phyloP scores from a whole-genome alignment of 1,284 basidiomycete species.

The Ceratobasidium sp. region DNA sequence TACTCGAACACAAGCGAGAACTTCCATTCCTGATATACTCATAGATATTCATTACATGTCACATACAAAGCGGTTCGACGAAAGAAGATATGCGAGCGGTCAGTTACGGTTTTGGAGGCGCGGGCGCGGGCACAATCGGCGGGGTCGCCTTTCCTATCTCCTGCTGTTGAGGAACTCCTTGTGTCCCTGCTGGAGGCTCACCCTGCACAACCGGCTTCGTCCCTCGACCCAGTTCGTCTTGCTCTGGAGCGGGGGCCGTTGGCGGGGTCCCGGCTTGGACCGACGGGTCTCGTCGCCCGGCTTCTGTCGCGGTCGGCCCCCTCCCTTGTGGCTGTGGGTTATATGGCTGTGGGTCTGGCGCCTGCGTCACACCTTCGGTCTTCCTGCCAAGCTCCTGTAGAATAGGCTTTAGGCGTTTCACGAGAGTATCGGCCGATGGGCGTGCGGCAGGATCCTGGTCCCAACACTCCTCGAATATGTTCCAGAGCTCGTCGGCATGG shows the following conservation, averaged over 20 bases:
- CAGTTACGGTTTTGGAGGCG: neutral
- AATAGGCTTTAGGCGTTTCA: neutral
- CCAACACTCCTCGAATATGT: constrained; percentile 37
- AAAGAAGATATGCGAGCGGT: too few relatives aligned
- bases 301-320: neutral
- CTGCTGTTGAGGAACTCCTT: neutral
- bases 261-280: neutral
- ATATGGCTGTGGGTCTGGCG: neutral
- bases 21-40: too few relatives aligned
- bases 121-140: neutral
- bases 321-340: too few relatives aligned
- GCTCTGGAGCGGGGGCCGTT: neutral
- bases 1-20: too few relatives aligned
- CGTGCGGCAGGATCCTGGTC: constrained; percentile 3
- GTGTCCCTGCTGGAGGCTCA: neutral
- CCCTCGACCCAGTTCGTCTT: neutral
- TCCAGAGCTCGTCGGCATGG: constrained; percentile 24
- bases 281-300: neutral
- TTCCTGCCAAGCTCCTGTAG: constrained; percentile 9
- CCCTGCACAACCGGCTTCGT: neutral
- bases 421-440: constrained; percentile 12
- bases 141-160: neutral
- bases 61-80: too few relatives aligned
- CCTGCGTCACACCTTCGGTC: neutral
- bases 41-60: too few relatives aligned